Percentiles rank a stretch among this genome's conserved stretches.
Conservation (phyloP, 805 yeast species). For the Zygosaccharomyces siamensis region DNA sequence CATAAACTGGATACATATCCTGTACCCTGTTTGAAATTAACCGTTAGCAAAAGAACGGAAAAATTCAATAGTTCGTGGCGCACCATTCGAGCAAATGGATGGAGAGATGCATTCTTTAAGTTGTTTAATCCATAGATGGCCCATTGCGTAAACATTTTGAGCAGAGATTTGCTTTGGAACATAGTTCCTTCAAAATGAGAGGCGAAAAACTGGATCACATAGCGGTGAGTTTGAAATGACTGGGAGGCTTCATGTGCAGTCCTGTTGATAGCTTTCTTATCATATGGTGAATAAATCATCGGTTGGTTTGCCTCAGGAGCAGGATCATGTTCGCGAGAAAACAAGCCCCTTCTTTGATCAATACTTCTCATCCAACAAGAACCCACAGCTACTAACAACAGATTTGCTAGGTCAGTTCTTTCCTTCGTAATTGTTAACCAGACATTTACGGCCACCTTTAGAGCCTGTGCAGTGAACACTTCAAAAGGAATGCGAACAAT, state of each 20-base stretch:
- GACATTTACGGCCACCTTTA: constrained; percentile 62
- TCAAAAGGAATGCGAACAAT: constrained; percentile 69
- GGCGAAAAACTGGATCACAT: constrained; percentile 60
- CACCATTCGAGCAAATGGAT: constrained; percentile 72
- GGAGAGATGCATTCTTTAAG: constrained; percentile 59
- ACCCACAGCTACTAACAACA: constrained; percentile 65
- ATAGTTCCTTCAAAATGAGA: constrained; percentile 77
- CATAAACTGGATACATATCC: constrained; percentile 43
- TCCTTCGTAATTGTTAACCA: constrained; percentile 80
- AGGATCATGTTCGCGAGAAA: constrained; percentile 51
- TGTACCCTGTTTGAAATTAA: constrained; percentile 48
- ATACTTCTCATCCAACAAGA: constrained; percentile 66
- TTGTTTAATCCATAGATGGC: constrained; percentile 50
- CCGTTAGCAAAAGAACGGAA: constrained; percentile 57
- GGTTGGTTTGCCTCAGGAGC: constrained; percentile 54
- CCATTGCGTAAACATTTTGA: constrained; percentile 63
- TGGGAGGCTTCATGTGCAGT: constrained; percentile 46
- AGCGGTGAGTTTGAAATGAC: constrained; percentile 60
- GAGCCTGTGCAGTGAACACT: constrained; percentile 52
- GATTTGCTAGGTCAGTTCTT: constrained; percentile 50
- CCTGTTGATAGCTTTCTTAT: constrained; percentile 52
- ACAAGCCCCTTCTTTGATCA: constrained; percentile 57
- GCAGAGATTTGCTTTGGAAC: constrained; percentile 63
- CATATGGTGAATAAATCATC: constrained; percentile 90
- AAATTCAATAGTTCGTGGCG: constrained; percentile 72